phyloP scores from a whole-genome alignment of 164 flowering plant genomes.

The Platanus orientalis region DNA sequence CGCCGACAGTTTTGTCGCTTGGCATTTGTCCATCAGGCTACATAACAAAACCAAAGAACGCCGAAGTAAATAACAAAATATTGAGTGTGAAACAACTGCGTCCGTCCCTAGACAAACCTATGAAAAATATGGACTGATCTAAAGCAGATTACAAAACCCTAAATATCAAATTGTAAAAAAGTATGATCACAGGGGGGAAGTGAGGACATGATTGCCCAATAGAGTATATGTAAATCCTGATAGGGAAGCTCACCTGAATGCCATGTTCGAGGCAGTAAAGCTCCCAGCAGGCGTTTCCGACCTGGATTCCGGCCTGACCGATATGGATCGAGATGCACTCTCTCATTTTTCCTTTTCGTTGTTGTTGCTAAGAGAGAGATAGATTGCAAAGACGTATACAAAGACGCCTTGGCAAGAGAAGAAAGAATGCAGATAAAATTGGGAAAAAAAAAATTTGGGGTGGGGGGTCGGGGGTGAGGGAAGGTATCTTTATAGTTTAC shows the following conservation, averaged over 20 bases:
- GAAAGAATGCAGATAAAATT: neutral
- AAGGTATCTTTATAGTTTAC: neutral
- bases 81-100: no score
- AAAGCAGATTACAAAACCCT: no score
- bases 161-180: no score
- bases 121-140: no score
- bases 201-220: no score
- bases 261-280: conserved; percentile 36
- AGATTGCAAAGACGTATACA: conserved; percentile 7
- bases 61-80: neutral
- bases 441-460: neutral
- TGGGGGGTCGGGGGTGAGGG: no score
- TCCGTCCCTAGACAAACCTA: no score
- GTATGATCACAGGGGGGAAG: no score
- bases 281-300: conserved; percentile 34
- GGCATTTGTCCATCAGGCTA: conserved; percentile 22
- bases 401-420: conserved; percentile 11
- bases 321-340: conserved; percentile 30
- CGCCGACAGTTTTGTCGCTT: conserved; percentile 26
- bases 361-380: neutral
- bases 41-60: neutral
- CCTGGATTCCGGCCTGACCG: conserved; percentile 34
- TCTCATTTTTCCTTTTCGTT: conserved; percentile 15
- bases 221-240: no score
- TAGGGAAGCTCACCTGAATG: conserved; percentile 14